Evolutionary conservation across 1,284 basidiomycete species (phyloP).

Genomic region (Trametes sp.): DNA sequence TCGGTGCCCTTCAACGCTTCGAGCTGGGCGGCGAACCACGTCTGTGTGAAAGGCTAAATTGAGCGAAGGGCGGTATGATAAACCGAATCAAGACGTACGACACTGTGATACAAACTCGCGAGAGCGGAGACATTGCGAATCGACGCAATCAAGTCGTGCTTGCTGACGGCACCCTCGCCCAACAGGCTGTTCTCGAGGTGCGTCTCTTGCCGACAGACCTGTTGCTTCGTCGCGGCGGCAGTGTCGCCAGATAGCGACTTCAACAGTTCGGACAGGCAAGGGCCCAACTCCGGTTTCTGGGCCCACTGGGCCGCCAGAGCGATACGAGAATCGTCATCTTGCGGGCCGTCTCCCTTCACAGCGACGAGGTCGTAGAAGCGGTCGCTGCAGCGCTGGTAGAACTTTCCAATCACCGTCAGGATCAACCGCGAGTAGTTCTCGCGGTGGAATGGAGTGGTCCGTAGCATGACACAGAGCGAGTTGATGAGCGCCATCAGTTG

Average conservation of each 20-base stretch:
- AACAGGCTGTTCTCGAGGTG: slow-evolving; percentile 77
- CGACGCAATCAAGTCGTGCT: slow-evolving; percentile 80
- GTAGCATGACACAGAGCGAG: slow-evolving; percentile 91
- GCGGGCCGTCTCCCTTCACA: slow-evolving; percentile 44
- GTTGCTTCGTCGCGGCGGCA: slow-evolving; percentile 52
- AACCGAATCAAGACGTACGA: slow-evolving; percentile 63
- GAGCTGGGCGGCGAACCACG: slow-evolving; percentile 83
- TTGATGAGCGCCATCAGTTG: slow-evolving; percentile 92
- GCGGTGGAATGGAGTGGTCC: slow-evolving; percentile 94
- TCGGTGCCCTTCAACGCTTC: slow-evolving; percentile 71
- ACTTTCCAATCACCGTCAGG: slow-evolving; percentile 95
- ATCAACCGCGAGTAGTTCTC: slow-evolving; percentile 96
- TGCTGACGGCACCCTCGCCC: slow-evolving; percentile 57
- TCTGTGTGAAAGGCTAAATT: slow-evolving; percentile 49
- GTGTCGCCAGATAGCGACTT: slow-evolving; percentile 48
- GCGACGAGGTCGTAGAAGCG: slow-evolving; percentile 82
- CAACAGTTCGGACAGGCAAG: slow-evolving; percentile 72
- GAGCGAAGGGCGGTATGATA: not conserved
- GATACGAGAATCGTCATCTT: slow-evolving; percentile 53
- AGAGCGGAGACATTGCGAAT: slow-evolving; percentile 80
- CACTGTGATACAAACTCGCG: slow-evolving; percentile 85
- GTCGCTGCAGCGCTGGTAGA: slow-evolving; percentile 93
- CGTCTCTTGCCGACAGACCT: slow-evolving; percentile 78
- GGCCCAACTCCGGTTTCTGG: slow-evolving; percentile 80
- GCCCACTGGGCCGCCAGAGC: slow-evolving; percentile 88